Base-by-base conservation (phyloP, 345 rosid species). In the Brassica nigra region DNA sequence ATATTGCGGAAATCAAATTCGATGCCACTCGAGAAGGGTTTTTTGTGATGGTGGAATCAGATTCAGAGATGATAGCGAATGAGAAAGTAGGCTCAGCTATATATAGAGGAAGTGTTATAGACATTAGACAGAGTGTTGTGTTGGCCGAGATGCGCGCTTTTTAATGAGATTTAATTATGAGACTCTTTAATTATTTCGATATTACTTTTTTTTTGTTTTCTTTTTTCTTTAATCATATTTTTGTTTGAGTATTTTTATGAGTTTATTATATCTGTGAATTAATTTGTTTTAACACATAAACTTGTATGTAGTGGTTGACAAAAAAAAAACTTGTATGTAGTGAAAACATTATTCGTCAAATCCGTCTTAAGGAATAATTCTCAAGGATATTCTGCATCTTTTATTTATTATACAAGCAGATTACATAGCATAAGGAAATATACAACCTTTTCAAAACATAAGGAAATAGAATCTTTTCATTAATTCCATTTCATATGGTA, bases 31-130 rank as follows among this genome's bases (percentile, higher is more conserved):
- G 52, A 59, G 0, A 57, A 20, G 1, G 33, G 0, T 2, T 15
- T 30, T 33, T 8, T 20, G 1, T 23, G 42, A 67, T 12, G 62
- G n/a, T 47, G 66, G 52, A 49, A 61, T 77, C 57, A 70, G 70
- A 77, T 62, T 70, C 42, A 62, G 76, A 77, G 71, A 27, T 77
- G 76, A 28, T 6, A 14, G 52, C 5, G 11, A 71, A 64, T 20
- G 49, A 71, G 49, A 28, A 27, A 64, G 28, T 18, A 71, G 81
- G 54, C 11, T 78, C 31, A 0, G 0, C 49, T 78, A 55, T 78
- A 7, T 78, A 78, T 78, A 78, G 67, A 71, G 57, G 20, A 15
- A 62, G 20, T 77, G 62, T 23, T 30, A 0, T 68, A 61, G 75
- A 55, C 31, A 39, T 18, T 18, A 18, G 36, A 23, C 18, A 18